Evolutionary conservation across 176 grass and related monocot species (phyloP).

Genomic region (Zizania latifolia): DNA sequence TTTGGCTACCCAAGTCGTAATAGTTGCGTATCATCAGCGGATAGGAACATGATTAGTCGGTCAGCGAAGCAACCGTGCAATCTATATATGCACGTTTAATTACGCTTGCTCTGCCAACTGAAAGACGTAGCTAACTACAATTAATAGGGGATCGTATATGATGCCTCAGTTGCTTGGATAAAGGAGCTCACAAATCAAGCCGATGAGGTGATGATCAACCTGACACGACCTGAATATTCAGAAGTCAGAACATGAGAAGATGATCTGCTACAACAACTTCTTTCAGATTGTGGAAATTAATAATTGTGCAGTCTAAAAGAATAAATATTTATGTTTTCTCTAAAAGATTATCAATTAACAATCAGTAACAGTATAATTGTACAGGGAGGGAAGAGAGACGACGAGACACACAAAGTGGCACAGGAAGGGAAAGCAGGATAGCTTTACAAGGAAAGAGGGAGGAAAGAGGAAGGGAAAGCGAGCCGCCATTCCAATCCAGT

Average conservation of each 20-base stretch:
- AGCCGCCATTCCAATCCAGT: slow-evolving; percentile 13
- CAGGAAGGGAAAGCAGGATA: neutral
- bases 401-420: neutral
- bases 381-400: neutral
- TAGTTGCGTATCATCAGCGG: slow-evolving; percentile 2
- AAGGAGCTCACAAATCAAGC: neutral
- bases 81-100: neutral
- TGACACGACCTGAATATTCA: neutral
- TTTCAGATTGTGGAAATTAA: no score
- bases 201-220: neutral
- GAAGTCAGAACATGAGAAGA: no score
- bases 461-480: neutral
- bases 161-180: neutral
- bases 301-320: no score
- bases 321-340: no score
- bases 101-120: neutral
- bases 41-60: neutral
- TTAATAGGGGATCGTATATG: neutral
- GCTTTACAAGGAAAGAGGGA: neutral
- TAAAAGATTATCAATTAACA: no score
- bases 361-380: no score
- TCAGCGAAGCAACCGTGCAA: neutral
- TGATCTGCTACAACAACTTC: no score
- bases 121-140: neutral
- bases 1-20: neutral